Evolutionary conservation across 23 red algal species (phyloP), one percentile per base, ranked within the genome.

Genomic region (Cyanidium caldarium): DNA sequence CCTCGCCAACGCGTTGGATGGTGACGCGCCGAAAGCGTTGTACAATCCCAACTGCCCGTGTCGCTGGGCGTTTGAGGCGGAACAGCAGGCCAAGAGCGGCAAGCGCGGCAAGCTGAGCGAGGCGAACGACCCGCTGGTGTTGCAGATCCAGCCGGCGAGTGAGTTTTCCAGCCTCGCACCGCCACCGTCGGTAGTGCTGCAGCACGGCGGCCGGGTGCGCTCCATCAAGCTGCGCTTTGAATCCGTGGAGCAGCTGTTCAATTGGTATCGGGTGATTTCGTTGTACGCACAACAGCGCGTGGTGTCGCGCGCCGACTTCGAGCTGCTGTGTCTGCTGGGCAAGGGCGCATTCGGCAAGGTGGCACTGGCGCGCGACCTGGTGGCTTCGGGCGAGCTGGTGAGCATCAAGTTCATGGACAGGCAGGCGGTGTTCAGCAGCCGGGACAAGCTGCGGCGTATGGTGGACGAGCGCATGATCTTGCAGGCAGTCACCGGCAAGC

Each of bases 321-420:
- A 75, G 5, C 35, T 94, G 21, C 73, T 92, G 29, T 72, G 75
- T 17, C 70, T 72, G 25, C 51, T 92, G 21, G 86, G 86, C 19
- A 75, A 68, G 28, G 86, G 86, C 40, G 86, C 86, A 1, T 92
- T 80, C 34, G 86, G 86, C 15, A 57, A 73, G 30, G 86, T 92
- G 2, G 72, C 75, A 39, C 58, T 86, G 2, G 83, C 85, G 31
- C 43, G 42, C 23, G 90, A 95, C 35, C 70, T 57, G 12, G 58
- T 71, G 66, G 61, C 1, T 40, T 61, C 75, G 15, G 81, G 79
- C 29, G 78, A 86, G 58, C 70, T 38, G 2, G 68, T 87, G 17
- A 82, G 82, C 17, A 68, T 88, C 33, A 92, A 92, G 67, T 76
- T 83, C 5, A 69, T 92, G 19, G 66, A 92, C 33, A 92, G 82